Base-by-base conservation (phyloP, 257 asterid genomes). In the Gentiana dahurica region DNA sequence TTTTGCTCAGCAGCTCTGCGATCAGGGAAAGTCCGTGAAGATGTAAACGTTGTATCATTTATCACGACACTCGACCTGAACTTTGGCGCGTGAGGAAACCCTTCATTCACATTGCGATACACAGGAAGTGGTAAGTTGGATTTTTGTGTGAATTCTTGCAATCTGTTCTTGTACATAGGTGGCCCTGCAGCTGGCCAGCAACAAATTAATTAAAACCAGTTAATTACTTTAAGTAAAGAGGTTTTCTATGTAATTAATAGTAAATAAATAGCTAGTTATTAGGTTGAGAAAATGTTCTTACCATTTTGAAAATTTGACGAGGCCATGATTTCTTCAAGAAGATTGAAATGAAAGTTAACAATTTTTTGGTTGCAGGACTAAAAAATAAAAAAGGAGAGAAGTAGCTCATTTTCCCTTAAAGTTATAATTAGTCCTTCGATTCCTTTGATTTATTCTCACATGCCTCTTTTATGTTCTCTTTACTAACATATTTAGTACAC, bases 91-190 rank as follows among this genome's bases (percentile, higher is more conserved):
- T 67, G 74, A 9, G 57, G 33, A 12, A 60, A 60, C 4, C 80
- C 71, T 53, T 67, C 77, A 38, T 70, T 75, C 38, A 60, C 49
- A 45, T 43, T 58, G 35, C 59, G 50, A 47, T 59, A 74, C 4
- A 33, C 13, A 2, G 76, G 79, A 36, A 53, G 62, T 1, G 60
- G 51, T n/a, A 59, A 38, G 36, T 53, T 68, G 46, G 54, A 34
- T 60, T 56, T 66, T 49, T 70, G 80, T 2, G 68, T 32, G 55
- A 51, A 48, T 52, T 67, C 74, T 63, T 66, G 80, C 32, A 70
- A 49, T 39, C 3, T 44, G 60, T 66, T 70, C 72, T 70, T 66
- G 54, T 55, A 60, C 68, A 66, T 33, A 3, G 51, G 61, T 13
- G 49, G 47, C 38, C 49, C 68, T 69, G 60, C 24, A 15, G 24